Conservation (phyloP, 371 early-diverging fungal species). For the Saksenaea oblongispora region DNA sequence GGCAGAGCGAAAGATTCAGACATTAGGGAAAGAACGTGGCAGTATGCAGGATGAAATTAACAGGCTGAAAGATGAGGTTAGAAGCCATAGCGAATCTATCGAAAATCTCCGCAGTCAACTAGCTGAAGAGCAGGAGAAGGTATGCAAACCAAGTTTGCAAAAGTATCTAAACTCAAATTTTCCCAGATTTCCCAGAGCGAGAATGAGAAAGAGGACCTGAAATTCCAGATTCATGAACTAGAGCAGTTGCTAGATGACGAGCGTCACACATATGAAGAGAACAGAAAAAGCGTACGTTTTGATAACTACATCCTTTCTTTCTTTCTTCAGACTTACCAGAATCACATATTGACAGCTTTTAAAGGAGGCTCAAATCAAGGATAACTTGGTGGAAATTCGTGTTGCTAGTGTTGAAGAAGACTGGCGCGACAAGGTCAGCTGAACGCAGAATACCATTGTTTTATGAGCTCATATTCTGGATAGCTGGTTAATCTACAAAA, state of each 20-base stretch:
- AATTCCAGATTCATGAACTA: slow-evolving; percentile 31
- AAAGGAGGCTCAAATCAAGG: slow-evolving; percentile 48
- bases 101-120: slow-evolving; percentile 8
- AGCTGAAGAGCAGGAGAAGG: slow-evolving; percentile 22
- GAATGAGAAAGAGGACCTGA: slow-evolving; percentile 35
- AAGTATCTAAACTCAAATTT: not conserved
- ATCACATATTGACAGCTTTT: slow-evolving; percentile 30
- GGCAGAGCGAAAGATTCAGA: slow-evolving; percentile 4
- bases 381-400: slow-evolving; percentile 47
- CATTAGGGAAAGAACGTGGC: slow-evolving; percentile 6
- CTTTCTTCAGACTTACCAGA: not conserved
- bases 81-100: slow-evolving; percentile 8
- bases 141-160: not conserved
- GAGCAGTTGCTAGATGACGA: slow-evolving; percentile 39
- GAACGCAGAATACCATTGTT: not conserved
- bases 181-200: slow-evolving; percentile 13
- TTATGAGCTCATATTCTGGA: not conserved
- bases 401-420: slow-evolving; percentile 47
- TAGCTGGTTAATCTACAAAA: slow-evolving; percentile 23
- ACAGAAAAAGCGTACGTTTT: slow-evolving; percentile 34
- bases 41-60: slow-evolving; percentile 7
- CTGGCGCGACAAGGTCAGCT: slow-evolving; percentile 32
- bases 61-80: slow-evolving; percentile 12
- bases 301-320: not conserved
- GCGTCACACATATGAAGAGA: slow-evolving; percentile 35